A percentile compares a stretch with the other conserved stretches of the same genome.
Conservation (phyloP, 176 grass and related monocot genomes). For the Leersia perrieri region DNA sequence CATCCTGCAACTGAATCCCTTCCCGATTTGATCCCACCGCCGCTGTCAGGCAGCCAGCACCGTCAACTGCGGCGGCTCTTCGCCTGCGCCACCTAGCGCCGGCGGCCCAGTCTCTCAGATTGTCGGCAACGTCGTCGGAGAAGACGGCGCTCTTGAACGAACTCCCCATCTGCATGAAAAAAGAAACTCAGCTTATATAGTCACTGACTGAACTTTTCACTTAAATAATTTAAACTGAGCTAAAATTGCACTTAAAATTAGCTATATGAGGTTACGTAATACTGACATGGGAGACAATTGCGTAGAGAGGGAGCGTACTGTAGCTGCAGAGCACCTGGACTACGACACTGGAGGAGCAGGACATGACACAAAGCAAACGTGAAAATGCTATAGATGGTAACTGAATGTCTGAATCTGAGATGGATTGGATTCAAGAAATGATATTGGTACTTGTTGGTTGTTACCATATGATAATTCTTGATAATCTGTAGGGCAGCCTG, state of each 20-base stretch:
- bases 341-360: conserved; percentile 42
- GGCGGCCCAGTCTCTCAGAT: conserved; percentile 35
- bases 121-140: conserved; percentile 34
- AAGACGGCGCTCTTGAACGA: conserved; percentile 84
- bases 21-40: not conserved
- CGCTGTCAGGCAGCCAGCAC: not conserved
- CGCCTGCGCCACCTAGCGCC: not conserved
- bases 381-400: not conserved
- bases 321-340: conserved; percentile 74
- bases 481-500: conserved; percentile 1
- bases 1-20: not conserved
- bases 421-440: not conserved
- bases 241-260: not conserved
- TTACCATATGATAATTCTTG: conserved; percentile 48
- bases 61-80: not conserved
- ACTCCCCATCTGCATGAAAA: conserved; percentile 62
- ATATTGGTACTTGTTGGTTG: not conserved
- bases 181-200: no score
- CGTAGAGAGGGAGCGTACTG: conserved; percentile 83
- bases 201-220: no score
- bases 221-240: not conserved
- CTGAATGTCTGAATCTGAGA: not conserved
- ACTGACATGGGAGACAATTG: conserved; percentile 79
- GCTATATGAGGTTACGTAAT: not conserved
- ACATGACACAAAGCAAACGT: not conserved